Evolutionary conservation across 2,329 filamentous ascomycete genomes (phyloP), one percentile per base, ranked within the genome.

Genomic region (Penicillium sclerotiorum): DNA sequence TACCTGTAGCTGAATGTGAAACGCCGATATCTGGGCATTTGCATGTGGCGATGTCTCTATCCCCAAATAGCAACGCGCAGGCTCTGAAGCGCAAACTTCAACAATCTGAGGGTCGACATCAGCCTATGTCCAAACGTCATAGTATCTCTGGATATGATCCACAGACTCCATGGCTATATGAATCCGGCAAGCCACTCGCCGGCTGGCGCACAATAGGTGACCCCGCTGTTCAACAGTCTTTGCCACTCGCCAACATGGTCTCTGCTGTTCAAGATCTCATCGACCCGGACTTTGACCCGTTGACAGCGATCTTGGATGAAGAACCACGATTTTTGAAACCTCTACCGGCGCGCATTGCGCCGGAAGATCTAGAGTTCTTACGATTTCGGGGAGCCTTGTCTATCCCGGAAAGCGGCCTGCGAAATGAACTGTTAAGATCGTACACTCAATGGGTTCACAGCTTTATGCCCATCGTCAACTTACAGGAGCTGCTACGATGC

Each of bases 381-480:
- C 81, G 85, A 49, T 82, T 85, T 63, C 95, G 94, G 73, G 90
- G 90, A 3, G 90, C 89, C 1, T 75, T 95, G 50, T 83, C 84
- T 4, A 79, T 95, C 38, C 91, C 91, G 2, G 77, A 80, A 39
- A 72, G 78, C 4, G 73, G 78, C 1, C 75, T 95, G 38, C 87
- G 91, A 63, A 88, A 87, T 68, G 89, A 90, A 48, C 78, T 95
- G 21, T 75, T 96, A 5, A 82, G 85, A 58, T 84, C 85, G 18
- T 95, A 93, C 66, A 80, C 91, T 58, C 88, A 94, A 73, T 95
- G 86, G 69, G 89, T 95, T 9, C 87, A 95, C 67, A 90, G 90
- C 11, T 95, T 89, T 67, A 94, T 96, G 89, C 91, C 91, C 11
- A 77, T 95, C 35, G 72, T 96, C 56, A 89, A 84, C 47, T 60